A percentile compares a stretch with the other conserved stretches of the same genome.
These are phyloP conservation scores for Xylaria sp. DNA, from an alignment of 495 filamentous ascomycete species.

Conservation along the genomic window DNA sequence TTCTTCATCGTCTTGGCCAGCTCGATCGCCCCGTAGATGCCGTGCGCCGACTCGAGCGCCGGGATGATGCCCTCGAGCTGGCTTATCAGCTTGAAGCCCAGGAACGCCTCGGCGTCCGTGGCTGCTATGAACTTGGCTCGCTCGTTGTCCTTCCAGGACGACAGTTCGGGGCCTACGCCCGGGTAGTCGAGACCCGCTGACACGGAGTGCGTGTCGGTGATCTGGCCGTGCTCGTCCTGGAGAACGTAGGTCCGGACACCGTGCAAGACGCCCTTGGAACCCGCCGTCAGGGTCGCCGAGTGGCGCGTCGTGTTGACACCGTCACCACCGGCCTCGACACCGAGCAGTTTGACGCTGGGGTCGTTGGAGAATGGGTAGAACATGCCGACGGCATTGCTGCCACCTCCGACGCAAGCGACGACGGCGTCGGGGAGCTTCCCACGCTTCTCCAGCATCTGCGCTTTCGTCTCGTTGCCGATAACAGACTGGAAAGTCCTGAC, in stretches of 20 bases:
- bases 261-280: slow-evolving; percentile 91
- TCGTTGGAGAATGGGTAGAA: slow-evolving; percentile 95
- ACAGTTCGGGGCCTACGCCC: slow-evolving; percentile 92
- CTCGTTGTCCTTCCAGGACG: slow-evolving; percentile 86
- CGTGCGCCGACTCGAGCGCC: slow-evolving; percentile 92
- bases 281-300: slow-evolving; percentile 85
- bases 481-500: slow-evolving; percentile 95
- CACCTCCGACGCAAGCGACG: slow-evolving; percentile 94
- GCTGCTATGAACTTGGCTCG: slow-evolving; percentile 90
- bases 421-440: slow-evolving; percentile 94
- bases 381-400: slow-evolving; percentile 91
- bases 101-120: slow-evolving; percentile 89
- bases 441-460: slow-evolving; percentile 79
- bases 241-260: slow-evolving; percentile 95
- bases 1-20: slow-evolving; percentile 90
- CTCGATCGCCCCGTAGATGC: slow-evolving; percentile 85
- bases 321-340: slow-evolving; percentile 96
- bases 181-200: slow-evolving; percentile 98
- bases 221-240: slow-evolving; percentile 90
- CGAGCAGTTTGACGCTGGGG: slow-evolving; percentile 81
- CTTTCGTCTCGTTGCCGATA: slow-evolving; percentile 90
- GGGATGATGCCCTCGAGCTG: slow-evolving; percentile 97
- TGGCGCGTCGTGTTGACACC: slow-evolving; percentile 89
- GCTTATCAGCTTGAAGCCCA: slow-evolving; percentile 82
- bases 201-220: slow-evolving; percentile 91